phyloP scores from a whole-genome alignment of 768 basidiomycete genomes.

The Trametes elegans region DNA sequence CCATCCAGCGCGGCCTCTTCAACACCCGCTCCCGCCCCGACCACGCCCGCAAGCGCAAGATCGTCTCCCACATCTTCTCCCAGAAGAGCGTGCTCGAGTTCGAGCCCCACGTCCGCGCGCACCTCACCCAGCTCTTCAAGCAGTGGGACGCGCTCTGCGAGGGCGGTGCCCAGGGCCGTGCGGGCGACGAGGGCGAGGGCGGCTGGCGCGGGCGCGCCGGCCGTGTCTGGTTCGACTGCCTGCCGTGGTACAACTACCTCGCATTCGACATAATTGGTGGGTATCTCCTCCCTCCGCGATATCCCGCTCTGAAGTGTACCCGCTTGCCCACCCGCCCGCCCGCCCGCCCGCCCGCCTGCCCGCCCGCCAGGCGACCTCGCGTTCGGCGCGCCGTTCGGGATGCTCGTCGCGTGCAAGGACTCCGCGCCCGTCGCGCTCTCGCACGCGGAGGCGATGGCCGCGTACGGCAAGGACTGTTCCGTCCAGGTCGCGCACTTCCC shows the following conservation, averaged over 20 bases:
- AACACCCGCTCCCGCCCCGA: conserved; percentile 75
- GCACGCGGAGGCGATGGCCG: conserved; percentile 52
- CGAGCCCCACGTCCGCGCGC: conserved; percentile 80
- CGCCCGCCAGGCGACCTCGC: conserved; percentile 68
- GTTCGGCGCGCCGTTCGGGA: conserved; percentile 87
- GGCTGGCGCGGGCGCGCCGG: conserved; percentile 62
- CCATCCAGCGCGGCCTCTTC: conserved; percentile 57
- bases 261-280: conserved; percentile 76
- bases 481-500: conserved; percentile 58
- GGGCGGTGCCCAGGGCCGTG: conserved; percentile 50
- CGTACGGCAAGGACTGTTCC: conserved; percentile 46
- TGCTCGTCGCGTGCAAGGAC: conserved; percentile 75
- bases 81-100: conserved; percentile 86
- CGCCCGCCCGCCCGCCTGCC: conserved; percentile 35
- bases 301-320: neutral
- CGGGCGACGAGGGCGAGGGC: conserved; percentile 57
- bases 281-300: neutral
- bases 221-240: conserved; percentile 68
- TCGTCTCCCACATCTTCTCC: conserved; percentile 81
- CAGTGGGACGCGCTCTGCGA: conserved; percentile 78
- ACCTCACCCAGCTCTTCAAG: conserved; percentile 50
- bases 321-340: conserved; percentile 36
- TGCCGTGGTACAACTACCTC: conserved; percentile 70
- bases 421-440: conserved; percentile 65
- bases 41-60: conserved; percentile 89